Evolutionary conservation across 1,284 basidiomycete species (phyloP), one percentile per base, ranked within the genome.

Genomic region (Sporisorium iseilematis-ciliati): DNA sequence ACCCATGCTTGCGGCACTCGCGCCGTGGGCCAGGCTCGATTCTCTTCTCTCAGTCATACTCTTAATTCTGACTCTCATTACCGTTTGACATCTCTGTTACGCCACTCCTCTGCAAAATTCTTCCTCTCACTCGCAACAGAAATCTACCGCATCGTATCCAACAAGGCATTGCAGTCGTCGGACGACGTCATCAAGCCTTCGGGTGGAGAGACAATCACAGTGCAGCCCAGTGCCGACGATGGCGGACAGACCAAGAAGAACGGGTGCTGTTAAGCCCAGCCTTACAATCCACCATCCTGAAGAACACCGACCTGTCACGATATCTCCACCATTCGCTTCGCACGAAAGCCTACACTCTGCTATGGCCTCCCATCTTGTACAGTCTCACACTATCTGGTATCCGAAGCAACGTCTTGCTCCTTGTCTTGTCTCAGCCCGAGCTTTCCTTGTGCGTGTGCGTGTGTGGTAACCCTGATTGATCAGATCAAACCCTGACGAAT

Each of bases 71-170:
- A 57, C 55, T 26, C 58, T 35, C 50, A 33, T 42, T 42, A 58
- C 35, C 14, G 16, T 38, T 11, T 16, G 35, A 38, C 35, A 38
- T 38, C 55, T 42, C n/a, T 31, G n/a, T 43, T 21, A 7, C 23
- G 10, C 25, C 45, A n/a, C 31, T 18, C 38, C 2, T 20, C 11
- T 54, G 35, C 18, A 11, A 5, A 14, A 20, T 20, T 21, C 16
- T n/a, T 16, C 18, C 11, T 8, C 20, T 20, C 12, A 35, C 65
- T 1, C 2, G 16, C 10, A 20, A 43, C 65, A 84, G 83, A 85
- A 50, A 85, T 85, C 62, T 85, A 85, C 80, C 83, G 82, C 50
- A 85, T 85, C 67, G 83, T 85, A 41, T 85, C 83, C 43, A 85
- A 84, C 80, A 84, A 84, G 82, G 82, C 82, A 33, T 68, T 85